Evolutionary conservation across 306 rosid genomes (phyloP), one percentile per base, ranked within the genome.

Genomic region (Vigna unguiculata): DNA sequence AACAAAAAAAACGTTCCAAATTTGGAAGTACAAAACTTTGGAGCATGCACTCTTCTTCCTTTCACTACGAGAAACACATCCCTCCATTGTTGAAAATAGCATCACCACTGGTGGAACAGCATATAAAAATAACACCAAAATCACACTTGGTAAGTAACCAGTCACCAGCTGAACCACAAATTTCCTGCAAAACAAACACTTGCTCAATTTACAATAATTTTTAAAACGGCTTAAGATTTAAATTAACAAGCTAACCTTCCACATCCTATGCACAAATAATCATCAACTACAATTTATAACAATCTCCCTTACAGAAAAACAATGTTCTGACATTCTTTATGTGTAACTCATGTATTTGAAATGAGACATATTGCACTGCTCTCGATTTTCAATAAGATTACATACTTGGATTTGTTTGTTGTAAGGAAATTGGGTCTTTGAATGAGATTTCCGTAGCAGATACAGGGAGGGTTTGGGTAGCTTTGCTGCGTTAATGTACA

Each of bases 1-100:
- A 62, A 91, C 90, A 49, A 92, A 93, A 84, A 95, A 95, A 62
- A 92, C 97, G 82, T 95, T 95, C 99, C 99, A 95, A 81, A 95
- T 92, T 38, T 89, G 84, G 89, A 95, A 95, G 83, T 71, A 89
- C 84, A 95, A 85, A 72, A 95, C 86, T 91, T 95, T 92, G 87
- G 53, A 52, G 88, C 98, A 91, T 16, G 98, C 98, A 80, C 98
- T 91, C 85, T 66, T 88, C 83, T 95, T 95, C 88, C 97, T 89
- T 74, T 78, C 82, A 78, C 99, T 89, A 61, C 99, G 97, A 40
- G 99, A 95, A 83, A 92, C 81, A 68, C 83, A 78, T 21, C 99
- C 99, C 84, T 95, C 99, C 80, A 88, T 63, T 21, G 88, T 54
- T 40, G 99, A 89, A 80, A 91, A 83, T 60, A 85, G 55, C 97